Evolutionary conservation across 352 stramenopile genomes (phyloP), one percentile per base, ranked within the genome.

Genomic region (Pythium rishiriense): DNA sequence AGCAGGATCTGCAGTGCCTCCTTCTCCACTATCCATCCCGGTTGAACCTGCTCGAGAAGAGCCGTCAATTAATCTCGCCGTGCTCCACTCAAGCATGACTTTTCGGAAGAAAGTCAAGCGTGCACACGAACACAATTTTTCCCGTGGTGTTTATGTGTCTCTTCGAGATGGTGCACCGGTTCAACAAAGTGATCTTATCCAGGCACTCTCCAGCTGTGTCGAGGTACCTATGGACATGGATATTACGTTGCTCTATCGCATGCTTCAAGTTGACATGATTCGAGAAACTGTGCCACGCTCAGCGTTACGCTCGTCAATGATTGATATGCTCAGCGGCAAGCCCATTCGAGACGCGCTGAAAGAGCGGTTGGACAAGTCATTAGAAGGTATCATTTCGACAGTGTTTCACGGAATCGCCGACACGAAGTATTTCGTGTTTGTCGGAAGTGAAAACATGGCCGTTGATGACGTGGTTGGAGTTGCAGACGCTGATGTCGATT

Each of bases 61-160:
- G 10, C 22, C 48, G 9, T 14, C 24, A 12, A 17, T 28, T 3
- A 22, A 57, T 8, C 6, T 64, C 21, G 31, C 62, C 25, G 39
- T 66, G 8, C 58, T 43, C 17, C 59, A 70, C 22, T 68, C 65
- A 35, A 75, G 68, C 51, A 55, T 73, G 54, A 64, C 84, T 26
- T 96, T 93, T 60, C 76, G 82, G 45, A 91, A 93, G 58, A 88
- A 91, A 45, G 74, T 96, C 4, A 94, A 93, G 62, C 79, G 81
- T 33, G 88, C 87, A 0, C 88, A 96, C 47, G 86, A 96, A 46
- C 84, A 94, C 61, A 96, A 95, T 48, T 96, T 96, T 54, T 94
- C 88, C 45, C 82, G 87, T 52, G 88, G 86, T 48, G 85, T 96
- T 29, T 95, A 96, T 56, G 81, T 93, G 33, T 77, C 87, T 10